Evolutionary conservation across 306 rosid genomes (phyloP).

Genomic region (Oxytropis ochrocephala): DNA sequence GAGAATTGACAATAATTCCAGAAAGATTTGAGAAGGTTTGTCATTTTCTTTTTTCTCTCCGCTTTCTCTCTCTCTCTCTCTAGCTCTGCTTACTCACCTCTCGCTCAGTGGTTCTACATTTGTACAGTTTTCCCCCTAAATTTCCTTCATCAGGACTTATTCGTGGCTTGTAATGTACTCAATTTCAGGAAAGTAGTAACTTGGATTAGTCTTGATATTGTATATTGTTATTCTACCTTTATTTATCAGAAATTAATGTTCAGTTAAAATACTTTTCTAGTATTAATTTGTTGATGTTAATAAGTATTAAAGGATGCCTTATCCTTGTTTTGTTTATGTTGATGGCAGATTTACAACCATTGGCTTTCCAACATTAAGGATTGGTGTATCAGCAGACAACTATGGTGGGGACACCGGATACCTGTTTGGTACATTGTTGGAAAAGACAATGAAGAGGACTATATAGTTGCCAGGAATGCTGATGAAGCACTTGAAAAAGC

Average conservation of each 20-base stretch:
- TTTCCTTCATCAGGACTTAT: neutral
- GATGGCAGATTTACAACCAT: constrained; percentile 80
- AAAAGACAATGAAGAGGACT: constrained; percentile 78
- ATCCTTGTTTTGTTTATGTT: neutral
- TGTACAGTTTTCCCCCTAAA: neutral
- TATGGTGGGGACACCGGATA: constrained; percentile 99
- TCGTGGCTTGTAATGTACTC: neutral
- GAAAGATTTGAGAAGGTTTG: constrained; percentile 94
- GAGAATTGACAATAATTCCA: constrained; percentile 78
- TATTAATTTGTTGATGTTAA: neutral
- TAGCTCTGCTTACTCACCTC: neutral
- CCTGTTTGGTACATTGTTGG: constrained; percentile 97
- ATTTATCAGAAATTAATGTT: neutral
- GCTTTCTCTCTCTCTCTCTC: neutral
- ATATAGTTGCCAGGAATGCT: constrained; percentile 79
- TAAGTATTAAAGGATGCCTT: neutral
- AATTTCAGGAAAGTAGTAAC: neutral
- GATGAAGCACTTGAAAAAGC: constrained; percentile 80
- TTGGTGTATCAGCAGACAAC: constrained; percentile 99
- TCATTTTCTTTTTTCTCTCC: neutral
- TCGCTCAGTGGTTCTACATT: neutral
- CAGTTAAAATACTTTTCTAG: neutral
- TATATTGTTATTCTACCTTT: neutral
- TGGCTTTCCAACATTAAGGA: constrained; percentile 97
- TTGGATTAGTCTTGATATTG: neutral